These are phyloP conservation scores for Debaryomyces robertsiae DNA, from an alignment of 1,139 yeast genomes.

Conservation along the genomic window DNA sequence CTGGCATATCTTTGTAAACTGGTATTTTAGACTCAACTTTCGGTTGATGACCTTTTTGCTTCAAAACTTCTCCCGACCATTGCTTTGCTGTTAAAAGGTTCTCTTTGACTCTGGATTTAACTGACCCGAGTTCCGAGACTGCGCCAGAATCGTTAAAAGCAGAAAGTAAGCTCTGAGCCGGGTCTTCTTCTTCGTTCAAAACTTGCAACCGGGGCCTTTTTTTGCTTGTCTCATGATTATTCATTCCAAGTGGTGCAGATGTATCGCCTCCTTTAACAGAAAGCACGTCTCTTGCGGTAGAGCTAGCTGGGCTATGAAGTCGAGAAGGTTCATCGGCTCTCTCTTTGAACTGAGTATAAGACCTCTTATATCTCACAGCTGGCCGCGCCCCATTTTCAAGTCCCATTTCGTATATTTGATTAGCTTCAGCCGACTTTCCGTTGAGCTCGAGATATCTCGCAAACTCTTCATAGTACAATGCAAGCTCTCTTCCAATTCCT, in stretches of 20 bases:
- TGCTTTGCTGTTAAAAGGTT: constrained; percentile 59
- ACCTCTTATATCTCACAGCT: constrained; percentile 48
- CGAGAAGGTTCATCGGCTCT: constrained; percentile 9
- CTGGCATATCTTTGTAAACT: constrained; percentile 31
- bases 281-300: constrained; percentile 22
- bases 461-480: constrained; percentile 80
- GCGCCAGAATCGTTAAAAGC: constrained; percentile 27
- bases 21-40: constrained; percentile 28
- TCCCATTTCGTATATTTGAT: constrained; percentile 64
- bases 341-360: constrained; percentile 47
- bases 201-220: constrained; percentile 35
- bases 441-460: constrained; percentile 63
- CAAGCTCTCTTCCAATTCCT: constrained; percentile 67
- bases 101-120: constrained; percentile 62
- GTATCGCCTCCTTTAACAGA: constrained; percentile 30
- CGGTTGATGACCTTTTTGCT: constrained; percentile 31
- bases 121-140: constrained; percentile 45
- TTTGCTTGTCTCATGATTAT: constrained; percentile 7
- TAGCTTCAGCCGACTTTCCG: constrained; percentile 60
- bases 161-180: constrained; percentile 34
- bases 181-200: constrained; percentile 28
- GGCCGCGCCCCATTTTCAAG: constrained; percentile 68
- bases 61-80: constrained; percentile 66
- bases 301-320: background rate
- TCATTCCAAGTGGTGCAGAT: constrained; percentile 10